Evolutionary conservation across 345 rosid genomes (phyloP), one percentile per base, ranked within the genome.

Genomic region (Alliaria petiolata): DNA sequence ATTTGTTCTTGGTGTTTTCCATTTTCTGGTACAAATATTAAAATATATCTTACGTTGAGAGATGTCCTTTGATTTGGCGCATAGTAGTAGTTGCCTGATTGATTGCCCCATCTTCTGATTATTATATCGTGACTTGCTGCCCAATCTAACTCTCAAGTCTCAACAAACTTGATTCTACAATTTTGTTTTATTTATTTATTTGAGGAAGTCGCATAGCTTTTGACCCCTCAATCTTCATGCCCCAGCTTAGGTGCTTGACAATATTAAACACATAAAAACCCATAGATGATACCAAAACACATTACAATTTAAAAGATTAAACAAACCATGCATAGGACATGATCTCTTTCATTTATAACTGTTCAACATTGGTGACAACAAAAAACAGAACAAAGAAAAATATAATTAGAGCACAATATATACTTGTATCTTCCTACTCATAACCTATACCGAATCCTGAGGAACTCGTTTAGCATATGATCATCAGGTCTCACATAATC

Each of bases 401-500:
- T 9, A 26, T 4, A 9, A 30, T 26, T 19, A 46, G 25, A 46
- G 25, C 12, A 16, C 19, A 25, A 26, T 54, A 33, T 15, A 14
- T 51, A 65, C 60, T 54, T 34, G 31, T 42, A 40, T 20, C 22
- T 42, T 64, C 33, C 34, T n/a, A 46, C 33, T 63, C 30, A 68
- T 38, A 72, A 57, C 45, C 10, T 77, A 71, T 8, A 58, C 1
- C 49, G 70, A 43, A 45, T 76, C 51, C 68, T 64, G 28, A 89
- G 86, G 71, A 80, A 87, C 6, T 84, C 83, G 73, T 83, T 81
- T 65, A 92, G 83, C 91, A 75, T 87, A 81, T 83, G 85, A 83
- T 89, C 96, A 8, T 10, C 51, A 16, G 98, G 96, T 33, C 8
- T 63, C 70, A 92, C 92, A 12, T 70, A 77, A 44, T 89, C 73